Conservation (phyloP, 257 asterid genomes). For the Marsdenia floribunda region DNA sequence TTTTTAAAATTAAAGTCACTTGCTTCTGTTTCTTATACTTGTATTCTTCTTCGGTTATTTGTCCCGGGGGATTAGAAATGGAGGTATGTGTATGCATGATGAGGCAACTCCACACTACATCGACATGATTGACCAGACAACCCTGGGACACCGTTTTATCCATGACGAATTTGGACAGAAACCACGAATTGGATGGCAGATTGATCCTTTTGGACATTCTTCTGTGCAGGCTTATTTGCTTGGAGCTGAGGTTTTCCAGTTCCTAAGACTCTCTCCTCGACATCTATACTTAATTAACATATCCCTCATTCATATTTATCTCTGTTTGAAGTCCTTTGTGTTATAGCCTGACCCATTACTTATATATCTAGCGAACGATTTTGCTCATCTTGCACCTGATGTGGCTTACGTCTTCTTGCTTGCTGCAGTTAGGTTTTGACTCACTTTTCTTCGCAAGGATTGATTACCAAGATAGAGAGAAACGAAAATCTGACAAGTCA, state of each 20-base stretch:
- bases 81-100: conserved; percentile 89
- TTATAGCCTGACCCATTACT: neutral
- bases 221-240: conserved; percentile 80
- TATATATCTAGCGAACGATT: neutral
- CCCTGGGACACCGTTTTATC: conserved; percentile 66
- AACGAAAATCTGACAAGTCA: conserved; percentile 47
- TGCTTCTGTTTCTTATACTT: neutral
- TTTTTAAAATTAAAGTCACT: neutral
- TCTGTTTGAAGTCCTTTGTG: neutral
- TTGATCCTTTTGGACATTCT: conserved; percentile 87
- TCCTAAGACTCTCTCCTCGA: neutral
- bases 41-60: neutral
- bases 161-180: conserved; percentile 50
- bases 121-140: conserved; percentile 80
- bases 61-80: conserved; percentile 43
- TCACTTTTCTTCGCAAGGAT: conserved; percentile 75
- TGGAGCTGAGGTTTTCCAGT: conserved; percentile 56
- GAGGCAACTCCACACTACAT: conserved; percentile 82
- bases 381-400: neutral
- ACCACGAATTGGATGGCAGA: conserved; percentile 89
- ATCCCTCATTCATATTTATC: neutral
- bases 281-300: neutral
- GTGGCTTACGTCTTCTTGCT: conserved; percentile 15
- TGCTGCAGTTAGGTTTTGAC: conserved; percentile 71
- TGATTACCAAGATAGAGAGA: conserved; percentile 81